Percentiles rank a stretch among this genome's conserved stretches.
These are phyloP conservation scores for Cystobasidium onofrii DNA, from an alignment of 768 basidiomycete genomes.

Conservation along the genomic window DNA sequence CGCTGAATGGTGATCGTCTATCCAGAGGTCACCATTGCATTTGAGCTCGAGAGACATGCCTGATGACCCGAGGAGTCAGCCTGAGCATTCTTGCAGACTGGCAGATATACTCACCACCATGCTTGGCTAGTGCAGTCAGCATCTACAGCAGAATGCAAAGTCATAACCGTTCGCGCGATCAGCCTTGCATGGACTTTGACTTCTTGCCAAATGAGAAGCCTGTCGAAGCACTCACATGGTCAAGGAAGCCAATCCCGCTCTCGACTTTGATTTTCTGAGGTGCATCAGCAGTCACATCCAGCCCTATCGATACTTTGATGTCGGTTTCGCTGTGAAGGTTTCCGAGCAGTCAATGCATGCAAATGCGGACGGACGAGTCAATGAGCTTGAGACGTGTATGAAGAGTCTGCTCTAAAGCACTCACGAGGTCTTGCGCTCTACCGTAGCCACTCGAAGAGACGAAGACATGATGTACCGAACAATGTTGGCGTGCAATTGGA, in stretches of 20 bases:
- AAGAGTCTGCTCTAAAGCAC: no score
- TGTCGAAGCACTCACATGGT: constrained; percentile 60
- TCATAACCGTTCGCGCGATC: background rate
- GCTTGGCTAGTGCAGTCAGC: constrained; percentile 95
- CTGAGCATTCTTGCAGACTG: no score
- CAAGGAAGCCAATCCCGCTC: constrained; percentile 96
- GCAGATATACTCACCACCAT: constrained; percentile 53
- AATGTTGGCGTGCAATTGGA: background rate
- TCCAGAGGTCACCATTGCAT: constrained; percentile 90
- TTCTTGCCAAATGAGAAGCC: background rate
- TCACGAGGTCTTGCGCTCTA: constrained; percentile 39
- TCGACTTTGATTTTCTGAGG: constrained; percentile 71
- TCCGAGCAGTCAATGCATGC: background rate
- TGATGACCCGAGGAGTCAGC: background rate
- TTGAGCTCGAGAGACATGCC: constrained; percentile 84
- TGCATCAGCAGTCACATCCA: constrained; percentile 66
- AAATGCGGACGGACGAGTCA: background rate
- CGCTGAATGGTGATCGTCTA: constrained; percentile 98
- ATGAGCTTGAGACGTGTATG: background rate
- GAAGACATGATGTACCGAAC: background rate
- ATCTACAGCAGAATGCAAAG: constrained; percentile 54
- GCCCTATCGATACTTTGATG: constrained; percentile 69
- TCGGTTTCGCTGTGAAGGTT: constrained; percentile 61
- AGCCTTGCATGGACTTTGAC: background rate
- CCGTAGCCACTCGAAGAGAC: constrained; percentile 29